phyloP scores from a whole-genome alignment of 305 asterid genomes.

The Fraxinus floribunda region DNA sequence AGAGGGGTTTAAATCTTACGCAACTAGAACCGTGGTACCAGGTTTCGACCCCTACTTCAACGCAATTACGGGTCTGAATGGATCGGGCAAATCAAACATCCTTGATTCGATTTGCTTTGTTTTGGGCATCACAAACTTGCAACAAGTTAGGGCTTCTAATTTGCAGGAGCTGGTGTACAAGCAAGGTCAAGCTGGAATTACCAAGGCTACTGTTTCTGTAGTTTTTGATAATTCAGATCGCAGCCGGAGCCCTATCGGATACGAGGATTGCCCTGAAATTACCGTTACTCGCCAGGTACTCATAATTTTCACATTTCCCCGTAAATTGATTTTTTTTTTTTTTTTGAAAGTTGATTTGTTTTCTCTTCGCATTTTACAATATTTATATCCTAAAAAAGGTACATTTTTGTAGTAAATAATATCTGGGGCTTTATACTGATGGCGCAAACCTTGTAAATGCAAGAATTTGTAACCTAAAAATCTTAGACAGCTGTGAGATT shows the following conservation, averaged over 20 bases:
- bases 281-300: conserved; percentile 95
- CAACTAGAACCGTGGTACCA: conserved; percentile 89
- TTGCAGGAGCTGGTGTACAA: conserved; percentile 97
- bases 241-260: conserved; percentile 82
- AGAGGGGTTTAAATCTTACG: conserved; percentile 95
- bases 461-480: not conserved
- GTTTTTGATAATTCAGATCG: conserved; percentile 88
- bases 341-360: not conserved
- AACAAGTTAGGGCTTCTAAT: conserved; percentile 97
- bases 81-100: conserved; percentile 95
- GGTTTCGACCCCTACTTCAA: conserved; percentile 93
- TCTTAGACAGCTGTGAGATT: not conserved
- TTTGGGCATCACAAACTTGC: conserved; percentile 90
- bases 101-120: conserved; percentile 97
- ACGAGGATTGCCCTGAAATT: conserved; percentile 84
- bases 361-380: not conserved
- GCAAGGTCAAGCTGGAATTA: conserved; percentile 99
- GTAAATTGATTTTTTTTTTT: not conserved
- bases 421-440: not conserved
- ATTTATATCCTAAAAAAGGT: not conserved
- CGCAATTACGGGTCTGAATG: conserved; percentile 90
- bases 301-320: not conserved
- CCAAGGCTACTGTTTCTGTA: conserved; percentile 91
- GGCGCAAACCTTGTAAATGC: not conserved
- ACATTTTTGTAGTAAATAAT: not conserved